Evolutionary conservation across 768 basidiomycete species (phyloP), one percentile per base, ranked within the genome.

Genomic region (Boletus tomentosulus): DNA sequence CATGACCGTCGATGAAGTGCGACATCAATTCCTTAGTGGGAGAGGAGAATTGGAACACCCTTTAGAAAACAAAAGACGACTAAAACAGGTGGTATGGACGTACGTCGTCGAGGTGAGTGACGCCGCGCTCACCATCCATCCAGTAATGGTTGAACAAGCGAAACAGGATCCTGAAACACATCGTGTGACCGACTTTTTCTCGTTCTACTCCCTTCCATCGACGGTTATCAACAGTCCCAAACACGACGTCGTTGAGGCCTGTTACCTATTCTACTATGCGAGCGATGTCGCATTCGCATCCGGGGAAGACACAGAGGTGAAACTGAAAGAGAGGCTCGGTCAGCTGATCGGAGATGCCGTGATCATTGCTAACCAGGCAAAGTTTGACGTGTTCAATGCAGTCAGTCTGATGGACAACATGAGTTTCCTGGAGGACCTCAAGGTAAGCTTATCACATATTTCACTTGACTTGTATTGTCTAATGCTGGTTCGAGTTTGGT

Each of bases 381-480:
- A 85, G 38, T 98, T 99, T 63, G 97, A 99, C 66, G 97, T 99
- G 13, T 85, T 98, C 72, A 99, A 99, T 69, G 91, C 90, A 1
- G 71, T 98, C 64, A 95, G 95, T 15, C 69, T 97, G 59, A 93
- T 98, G 88, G 97, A 99, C 69, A 99, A 98, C 69, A 78, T 83
- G 51, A 66, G 79, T 44, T 85, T 99, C 70, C 68, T 99, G 49
- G 74, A 82, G 31, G 90, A 94, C 50, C 79, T 96, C 49, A 92
- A 90, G 83, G 93, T 88, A 61, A 48, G 76, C 59, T 47, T 46
- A 46, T 56, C 13, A 33, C 9, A 24, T 10, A 16, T 25, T 25
- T 38, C 9, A n/a, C 22, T 30, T 38, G 19, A 3, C 22, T 35
- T 15, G 19, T 31, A 37, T 43, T 44, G 28, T 52, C 55, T 60